Evolutionary conservation across 2,329 filamentous ascomycete species (phyloP).

Genomic region (Fusarium ambrosium): DNA sequence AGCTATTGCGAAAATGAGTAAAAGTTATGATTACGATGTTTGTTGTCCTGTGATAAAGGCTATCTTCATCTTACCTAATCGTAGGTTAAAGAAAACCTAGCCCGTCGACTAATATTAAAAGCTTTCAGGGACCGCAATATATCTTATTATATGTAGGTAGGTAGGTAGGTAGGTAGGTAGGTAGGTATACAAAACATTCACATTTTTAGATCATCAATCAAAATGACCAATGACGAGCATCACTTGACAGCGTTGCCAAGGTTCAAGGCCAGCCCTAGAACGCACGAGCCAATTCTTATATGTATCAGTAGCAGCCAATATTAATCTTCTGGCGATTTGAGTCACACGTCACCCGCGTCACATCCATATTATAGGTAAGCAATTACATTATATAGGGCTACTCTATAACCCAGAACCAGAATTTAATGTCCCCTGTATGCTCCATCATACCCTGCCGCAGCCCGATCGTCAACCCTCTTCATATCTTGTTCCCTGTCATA

Average conservation of each 20-base stretch:
- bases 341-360: background rate
- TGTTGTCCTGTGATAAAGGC: background rate
- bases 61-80: background rate
- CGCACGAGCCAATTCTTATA: background rate
- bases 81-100: background rate
- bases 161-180: too few relatives aligned
- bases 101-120: too few relatives aligned
- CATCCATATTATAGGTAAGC: background rate
- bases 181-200: too few relatives aligned
- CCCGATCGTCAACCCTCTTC: slow-evolving; percentile 1
- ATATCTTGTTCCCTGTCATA: background rate
- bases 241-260: background rate
- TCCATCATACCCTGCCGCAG: background rate
- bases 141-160: too few relatives aligned
- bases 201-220: too few relatives aligned
- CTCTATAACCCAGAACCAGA: background rate
- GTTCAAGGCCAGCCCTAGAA: background rate
- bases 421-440: background rate
- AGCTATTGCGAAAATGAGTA: background rate
- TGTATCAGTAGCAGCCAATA: background rate
- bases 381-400: background rate
- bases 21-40: background rate
- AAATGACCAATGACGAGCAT: too few relatives aligned
- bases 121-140: too few relatives aligned
- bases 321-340: background rate